These are phyloP conservation scores for Salix viminalis DNA, from an alignment of 345 rosid species.

Conservation along the genomic window DNA sequence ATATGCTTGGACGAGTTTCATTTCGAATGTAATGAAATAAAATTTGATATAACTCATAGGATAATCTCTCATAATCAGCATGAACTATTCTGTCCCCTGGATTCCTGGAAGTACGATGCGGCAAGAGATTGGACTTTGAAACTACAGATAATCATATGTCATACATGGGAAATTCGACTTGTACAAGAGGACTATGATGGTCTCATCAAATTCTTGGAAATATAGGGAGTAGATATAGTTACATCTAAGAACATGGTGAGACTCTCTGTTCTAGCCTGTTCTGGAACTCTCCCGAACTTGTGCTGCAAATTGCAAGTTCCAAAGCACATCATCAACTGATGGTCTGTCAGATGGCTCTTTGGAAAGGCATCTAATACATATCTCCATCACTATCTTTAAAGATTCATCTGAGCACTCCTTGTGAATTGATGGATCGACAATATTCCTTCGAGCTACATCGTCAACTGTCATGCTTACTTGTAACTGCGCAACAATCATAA, in stretches of 20 bases:
- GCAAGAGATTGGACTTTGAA: too few relatives aligned
- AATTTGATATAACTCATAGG: too few relatives aligned
- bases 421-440: constrained; percentile 43
- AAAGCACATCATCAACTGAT: constrained; percentile 51
- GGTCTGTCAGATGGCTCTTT: constrained; percentile 37
- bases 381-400: constrained; percentile 43
- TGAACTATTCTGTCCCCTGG: too few relatives aligned
- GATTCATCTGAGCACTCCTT: constrained; percentile 54
- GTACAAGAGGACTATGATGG: too few relatives aligned
- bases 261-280: not conserved
- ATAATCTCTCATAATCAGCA: too few relatives aligned
- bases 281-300: constrained; percentile 42
- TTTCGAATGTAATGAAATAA: too few relatives aligned
- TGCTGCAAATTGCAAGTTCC: constrained; percentile 63
- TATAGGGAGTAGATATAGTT: not conserved
- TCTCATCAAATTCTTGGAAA: not conserved
- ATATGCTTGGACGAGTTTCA: not conserved
- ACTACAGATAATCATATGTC: too few relatives aligned
- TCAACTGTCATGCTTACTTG: constrained; percentile 40
- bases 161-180: too few relatives aligned
- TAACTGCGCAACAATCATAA: constrained; percentile 27
- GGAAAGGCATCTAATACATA: constrained; percentile 45
- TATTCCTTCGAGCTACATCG: constrained; percentile 35
- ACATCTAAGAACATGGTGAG: not conserved
- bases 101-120: too few relatives aligned